These are phyloP conservation scores for Actinidia chinensis DNA, from an alignment of 179 eudicot species.

Conservation along the genomic window DNA sequence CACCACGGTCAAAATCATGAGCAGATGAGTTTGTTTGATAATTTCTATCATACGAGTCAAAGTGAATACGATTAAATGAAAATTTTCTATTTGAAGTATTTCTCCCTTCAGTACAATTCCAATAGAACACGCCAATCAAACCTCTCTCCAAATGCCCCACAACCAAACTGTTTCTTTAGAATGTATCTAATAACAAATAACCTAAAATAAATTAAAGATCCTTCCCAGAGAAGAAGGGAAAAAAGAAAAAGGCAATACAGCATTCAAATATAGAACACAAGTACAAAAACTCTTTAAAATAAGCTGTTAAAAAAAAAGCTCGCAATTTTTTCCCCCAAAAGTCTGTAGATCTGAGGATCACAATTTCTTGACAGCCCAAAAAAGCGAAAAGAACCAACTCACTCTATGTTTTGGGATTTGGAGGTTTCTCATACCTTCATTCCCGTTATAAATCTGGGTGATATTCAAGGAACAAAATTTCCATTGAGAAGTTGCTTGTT, in stretches of 20 bases:
- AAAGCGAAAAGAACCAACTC: neutral
- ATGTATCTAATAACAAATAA: slow-evolving; percentile 52
- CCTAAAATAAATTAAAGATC: neutral
- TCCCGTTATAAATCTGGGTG: no score
- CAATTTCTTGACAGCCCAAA: neutral
- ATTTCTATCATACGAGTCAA: slow-evolving; percentile 32
- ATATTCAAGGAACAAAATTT: no score
- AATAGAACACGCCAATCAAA: slow-evolving; percentile 96
- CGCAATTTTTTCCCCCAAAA: no score
- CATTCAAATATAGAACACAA: neutral
- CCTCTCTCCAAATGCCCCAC: slow-evolving; percentile 99
- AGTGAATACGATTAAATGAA: slow-evolving; percentile 32
- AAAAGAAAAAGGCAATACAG: neutral
- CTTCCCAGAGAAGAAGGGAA: neutral
- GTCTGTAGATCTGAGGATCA: no score
- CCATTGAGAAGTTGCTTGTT: no score
- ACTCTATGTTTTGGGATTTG: neutral
- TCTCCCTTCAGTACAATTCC: slow-evolving; percentile 67
- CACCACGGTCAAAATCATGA: slow-evolving; percentile 38
- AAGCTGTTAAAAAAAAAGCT: neutral
- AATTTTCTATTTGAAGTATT: slow-evolving; percentile 35
- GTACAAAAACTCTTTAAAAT: neutral
- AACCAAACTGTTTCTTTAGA: slow-evolving; percentile 77
- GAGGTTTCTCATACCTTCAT: neutral
- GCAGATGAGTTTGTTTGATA: slow-evolving; percentile 32